Evolutionary conservation across 2,329 filamentous ascomycete species (phyloP).

Genomic region (Aspergillus chevalieri): DNA sequence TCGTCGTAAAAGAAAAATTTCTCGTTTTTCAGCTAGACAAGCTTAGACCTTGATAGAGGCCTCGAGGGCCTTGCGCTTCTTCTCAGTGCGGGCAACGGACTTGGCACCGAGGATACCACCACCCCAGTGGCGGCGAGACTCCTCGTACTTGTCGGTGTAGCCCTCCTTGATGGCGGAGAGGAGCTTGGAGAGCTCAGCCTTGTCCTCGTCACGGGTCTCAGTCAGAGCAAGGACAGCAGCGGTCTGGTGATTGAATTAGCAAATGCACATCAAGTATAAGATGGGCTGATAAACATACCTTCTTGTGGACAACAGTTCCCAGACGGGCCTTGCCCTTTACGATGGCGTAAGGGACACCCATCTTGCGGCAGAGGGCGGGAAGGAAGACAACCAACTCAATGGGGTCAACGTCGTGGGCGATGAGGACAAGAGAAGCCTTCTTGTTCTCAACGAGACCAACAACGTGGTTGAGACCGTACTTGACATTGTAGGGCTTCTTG

Average conservation of each 20-base stretch:
- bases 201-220: conserved; percentile 97
- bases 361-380: conserved; percentile 98
- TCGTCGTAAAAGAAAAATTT: conserved; percentile 19
- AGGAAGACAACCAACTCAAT: conserved; percentile 99
- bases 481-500: conserved; percentile 99
- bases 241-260: conserved; percentile 56
- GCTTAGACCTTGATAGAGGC: conserved; percentile 94
- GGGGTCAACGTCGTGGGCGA: conserved; percentile 98
- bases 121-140: conserved; percentile 89
- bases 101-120: conserved; percentile 99
- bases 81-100: conserved; percentile 69
- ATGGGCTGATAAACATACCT: conserved; percentile 52
- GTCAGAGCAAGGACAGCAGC: conserved; percentile 92
- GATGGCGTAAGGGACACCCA: conserved; percentile 98
- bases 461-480: conserved; percentile 99
- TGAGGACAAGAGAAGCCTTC: conserved; percentile 97
- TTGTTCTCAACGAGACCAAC: conserved; percentile 98
- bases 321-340: conserved; percentile 99
- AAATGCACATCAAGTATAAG: background rate
- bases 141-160: conserved; percentile 93
- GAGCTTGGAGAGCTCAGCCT: conserved; percentile 95
- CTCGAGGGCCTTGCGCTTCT: conserved; percentile 93
- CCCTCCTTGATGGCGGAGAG: conserved; percentile 95
- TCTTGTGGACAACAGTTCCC: conserved; percentile 99
- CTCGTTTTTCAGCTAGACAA: conserved; percentile 2